Evolutionary conservation across 2,329 filamentous ascomycete species (phyloP).

Genomic region (Ambrosiella cleistominuta): DNA sequence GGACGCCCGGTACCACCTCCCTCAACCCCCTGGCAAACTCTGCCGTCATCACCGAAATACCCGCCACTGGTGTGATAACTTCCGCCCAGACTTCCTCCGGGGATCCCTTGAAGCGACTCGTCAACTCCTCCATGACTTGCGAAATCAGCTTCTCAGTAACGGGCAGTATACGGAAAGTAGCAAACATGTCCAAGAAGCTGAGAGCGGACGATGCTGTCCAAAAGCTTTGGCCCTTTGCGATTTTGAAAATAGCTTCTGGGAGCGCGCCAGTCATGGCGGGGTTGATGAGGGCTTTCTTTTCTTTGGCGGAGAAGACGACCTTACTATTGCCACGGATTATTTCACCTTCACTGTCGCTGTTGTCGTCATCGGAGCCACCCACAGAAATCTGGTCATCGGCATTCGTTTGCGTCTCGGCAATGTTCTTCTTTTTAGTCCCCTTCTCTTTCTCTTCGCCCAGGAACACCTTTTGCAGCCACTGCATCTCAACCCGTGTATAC

Average conservation of each 20-base stretch:
- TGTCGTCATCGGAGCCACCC: conserved; percentile 26
- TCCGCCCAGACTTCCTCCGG: conserved; percentile 51
- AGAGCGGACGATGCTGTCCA: conserved; percentile 49
- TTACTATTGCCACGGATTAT: conserved; percentile 26
- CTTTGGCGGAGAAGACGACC: conserved; percentile 29
- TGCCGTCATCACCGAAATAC: conserved; percentile 42
- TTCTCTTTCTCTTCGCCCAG: conserved; percentile 41
- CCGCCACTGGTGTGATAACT: conserved; percentile 52
- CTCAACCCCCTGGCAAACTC: conserved; percentile 59
- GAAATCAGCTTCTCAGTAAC: conserved; percentile 42
- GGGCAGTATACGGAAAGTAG: conserved; percentile 47
- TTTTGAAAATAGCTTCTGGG: conserved; percentile 78
- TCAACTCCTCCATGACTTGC: conserved; percentile 53
- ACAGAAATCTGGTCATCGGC: conserved; percentile 31
- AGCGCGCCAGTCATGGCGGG: conserved; percentile 87
- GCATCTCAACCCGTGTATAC: conserved; percentile 81
- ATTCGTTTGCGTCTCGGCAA: conserved; percentile 31
- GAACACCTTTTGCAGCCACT: conserved; percentile 63
- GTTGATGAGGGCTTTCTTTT: conserved; percentile 42
- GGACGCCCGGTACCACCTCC: conserved; percentile 34
- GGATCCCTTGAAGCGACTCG: conserved; percentile 38
- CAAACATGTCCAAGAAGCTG: conserved; percentile 66
- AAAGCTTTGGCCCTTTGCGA: conserved; percentile 61
- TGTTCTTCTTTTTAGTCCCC: conserved; percentile 36
- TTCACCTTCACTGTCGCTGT: conserved; percentile 24